These are phyloP conservation scores for Pyrus hybrid DNA, from an alignment of 331 rosid species.

Conservation along the genomic window DNA sequence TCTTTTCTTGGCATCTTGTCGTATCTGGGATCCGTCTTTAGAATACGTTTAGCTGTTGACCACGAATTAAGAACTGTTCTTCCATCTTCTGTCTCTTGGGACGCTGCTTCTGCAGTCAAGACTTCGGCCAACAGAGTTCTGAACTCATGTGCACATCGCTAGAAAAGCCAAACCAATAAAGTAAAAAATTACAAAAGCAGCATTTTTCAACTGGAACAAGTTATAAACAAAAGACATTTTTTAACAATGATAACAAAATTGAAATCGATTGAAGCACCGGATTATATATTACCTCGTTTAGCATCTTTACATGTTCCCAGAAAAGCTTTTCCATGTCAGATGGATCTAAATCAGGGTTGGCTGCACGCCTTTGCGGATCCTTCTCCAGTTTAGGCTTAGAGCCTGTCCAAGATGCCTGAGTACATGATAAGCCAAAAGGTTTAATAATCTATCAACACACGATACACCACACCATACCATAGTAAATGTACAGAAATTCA, in stretches of 20 bases:
- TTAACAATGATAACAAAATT: neutral
- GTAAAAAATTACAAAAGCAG: neutral
- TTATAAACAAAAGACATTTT: neutral
- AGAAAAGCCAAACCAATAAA: slow-evolving; percentile 17
- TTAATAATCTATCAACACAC: neutral
- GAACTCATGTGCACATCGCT: slow-evolving; percentile 83
- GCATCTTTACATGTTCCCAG: slow-evolving; percentile 83
- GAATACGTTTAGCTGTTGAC: slow-evolving; percentile 71
- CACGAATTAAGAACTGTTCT: slow-evolving; percentile 82
- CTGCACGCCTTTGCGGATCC: slow-evolving; percentile 89
- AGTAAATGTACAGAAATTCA: neutral
- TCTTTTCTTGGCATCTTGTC: slow-evolving; percentile 72
- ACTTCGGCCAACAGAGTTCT: slow-evolving; percentile 64
- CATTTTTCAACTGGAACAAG: neutral
- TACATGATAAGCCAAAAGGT: slow-evolving; percentile 4
- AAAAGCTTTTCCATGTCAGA: slow-evolving; percentile 85
- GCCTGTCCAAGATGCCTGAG: slow-evolving; percentile 94
- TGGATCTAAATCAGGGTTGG: slow-evolving; percentile 66
- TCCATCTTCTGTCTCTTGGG: slow-evolving; percentile 60
- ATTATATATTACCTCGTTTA: slow-evolving; percentile 60
- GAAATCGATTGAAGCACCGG: neutral
- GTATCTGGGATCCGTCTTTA: slow-evolving; percentile 72
- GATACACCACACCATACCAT: neutral
- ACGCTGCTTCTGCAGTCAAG: slow-evolving; percentile 56
- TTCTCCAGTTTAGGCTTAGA: slow-evolving; percentile 76